Conservation (phyloP, 2,329 filamentous ascomycete genomes). For the Tympanopsis confertula region DNA sequence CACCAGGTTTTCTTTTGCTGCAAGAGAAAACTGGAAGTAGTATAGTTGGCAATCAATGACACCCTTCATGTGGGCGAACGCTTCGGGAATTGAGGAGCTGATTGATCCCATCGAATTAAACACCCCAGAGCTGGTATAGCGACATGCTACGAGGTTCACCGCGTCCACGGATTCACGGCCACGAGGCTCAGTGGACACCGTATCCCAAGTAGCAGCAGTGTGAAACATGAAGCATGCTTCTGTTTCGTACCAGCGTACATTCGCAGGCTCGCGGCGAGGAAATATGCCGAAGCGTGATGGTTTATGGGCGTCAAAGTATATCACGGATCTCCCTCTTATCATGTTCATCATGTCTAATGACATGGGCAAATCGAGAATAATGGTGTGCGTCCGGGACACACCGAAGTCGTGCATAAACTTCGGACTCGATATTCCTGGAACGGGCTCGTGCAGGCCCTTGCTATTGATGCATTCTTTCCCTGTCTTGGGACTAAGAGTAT, state of each 20-base stretch:
- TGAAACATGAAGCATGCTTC: conserved; percentile 61
- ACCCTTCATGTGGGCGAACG: conserved; percentile 42
- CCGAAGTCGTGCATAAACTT: conserved; percentile 74
- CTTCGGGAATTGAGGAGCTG: conserved; percentile 35
- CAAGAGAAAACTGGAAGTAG: conserved; percentile 51
- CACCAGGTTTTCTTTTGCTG: conserved; percentile 24
- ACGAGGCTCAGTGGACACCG: conserved; percentile 16
- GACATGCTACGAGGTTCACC: conserved; percentile 55
- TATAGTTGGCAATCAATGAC: conserved; percentile 62
- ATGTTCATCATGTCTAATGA: conserved; percentile 53
- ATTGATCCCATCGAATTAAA: too few species aligned
- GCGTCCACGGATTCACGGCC: conserved; percentile 16
- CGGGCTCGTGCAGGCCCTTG: conserved; percentile 27
- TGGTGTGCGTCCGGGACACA: conserved; percentile 46
- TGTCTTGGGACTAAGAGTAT: conserved; percentile 40
- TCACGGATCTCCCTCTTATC: conserved; percentile 38
- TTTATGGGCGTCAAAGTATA: conserved; percentile 45
- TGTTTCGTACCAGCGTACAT: conserved; percentile 57
- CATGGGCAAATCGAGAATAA: conserved; percentile 61
- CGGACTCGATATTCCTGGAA: conserved; percentile 48
- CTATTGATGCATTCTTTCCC: conserved; percentile 10
- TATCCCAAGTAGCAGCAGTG: conserved; percentile 61
- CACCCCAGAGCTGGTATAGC: conserved; percentile 53
- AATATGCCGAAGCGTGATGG: conserved; percentile 57
- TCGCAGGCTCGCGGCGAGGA: conserved; percentile 43